phyloP scores from a whole-genome alignment of 805 yeast genomes.

The Ogataea methanolica region DNA sequence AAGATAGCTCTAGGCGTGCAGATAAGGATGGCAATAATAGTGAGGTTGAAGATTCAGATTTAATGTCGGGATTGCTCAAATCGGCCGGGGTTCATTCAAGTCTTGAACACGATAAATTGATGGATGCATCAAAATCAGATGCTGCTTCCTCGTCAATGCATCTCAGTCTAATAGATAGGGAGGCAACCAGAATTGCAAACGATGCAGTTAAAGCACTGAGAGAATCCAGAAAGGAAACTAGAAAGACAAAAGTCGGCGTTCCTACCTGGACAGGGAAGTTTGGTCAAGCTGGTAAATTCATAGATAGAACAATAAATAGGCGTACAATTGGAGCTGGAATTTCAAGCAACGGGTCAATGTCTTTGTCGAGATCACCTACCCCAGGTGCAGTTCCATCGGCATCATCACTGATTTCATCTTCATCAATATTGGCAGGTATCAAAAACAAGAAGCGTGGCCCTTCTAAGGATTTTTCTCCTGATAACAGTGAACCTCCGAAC shows the following conservation, averaged over 20 bases:
- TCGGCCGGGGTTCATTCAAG: constrained; percentile 66
- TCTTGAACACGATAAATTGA: constrained; percentile 72
- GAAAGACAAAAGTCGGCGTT: constrained; percentile 54
- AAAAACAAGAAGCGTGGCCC: constrained; percentile 34
- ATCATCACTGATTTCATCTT: constrained; percentile 33
- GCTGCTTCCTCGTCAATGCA: constrained; percentile 38
- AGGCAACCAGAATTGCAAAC: constrained; percentile 55
- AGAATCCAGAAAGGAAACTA: constrained; percentile 53
- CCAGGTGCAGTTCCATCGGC: not conserved
- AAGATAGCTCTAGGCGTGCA: constrained; percentile 41
- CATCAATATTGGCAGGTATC: constrained; percentile 45
- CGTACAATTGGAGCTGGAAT: not conserved
- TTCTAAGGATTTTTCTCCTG: not conserved
- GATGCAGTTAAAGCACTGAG: constrained; percentile 61
- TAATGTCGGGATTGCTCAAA: constrained; percentile 71
- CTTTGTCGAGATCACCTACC: not conserved
- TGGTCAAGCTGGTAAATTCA: constrained; percentile 69
- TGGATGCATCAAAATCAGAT: constrained; percentile 34
- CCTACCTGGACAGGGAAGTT: constrained; percentile 97
- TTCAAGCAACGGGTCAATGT: not conserved
- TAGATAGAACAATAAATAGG: not conserved
- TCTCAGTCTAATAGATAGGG: constrained; percentile 50
- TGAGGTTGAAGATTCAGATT: constrained; percentile 47
- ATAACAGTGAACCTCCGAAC: constrained; percentile 1
- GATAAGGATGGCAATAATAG: constrained; percentile 27